Evolutionary conservation across 208 protist species (phyloP).

Genomic region (Leishmania arabica): DNA sequence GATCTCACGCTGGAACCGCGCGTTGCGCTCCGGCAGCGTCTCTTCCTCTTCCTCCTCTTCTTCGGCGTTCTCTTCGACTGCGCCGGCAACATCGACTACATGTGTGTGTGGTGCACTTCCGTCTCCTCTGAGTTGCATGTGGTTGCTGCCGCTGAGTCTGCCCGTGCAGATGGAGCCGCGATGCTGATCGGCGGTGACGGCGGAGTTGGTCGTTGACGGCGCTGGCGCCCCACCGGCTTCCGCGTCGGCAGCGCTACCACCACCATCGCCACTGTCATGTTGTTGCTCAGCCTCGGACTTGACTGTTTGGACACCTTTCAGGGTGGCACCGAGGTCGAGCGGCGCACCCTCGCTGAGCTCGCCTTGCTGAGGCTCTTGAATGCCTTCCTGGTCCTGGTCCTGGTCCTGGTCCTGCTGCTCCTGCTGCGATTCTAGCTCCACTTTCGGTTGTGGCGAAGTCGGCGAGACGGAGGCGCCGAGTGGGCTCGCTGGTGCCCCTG

Average conservation of each 20-base stretch:
- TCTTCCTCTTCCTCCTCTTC: conserved; percentile 45
- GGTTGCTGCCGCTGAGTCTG: conserved; percentile 1
- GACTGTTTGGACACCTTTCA: neutral
- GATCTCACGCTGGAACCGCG: conserved; percentile 63
- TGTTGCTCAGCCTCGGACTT: neutral
- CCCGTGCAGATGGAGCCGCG: neutral
- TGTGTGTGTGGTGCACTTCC: neutral
- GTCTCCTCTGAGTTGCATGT: neutral
- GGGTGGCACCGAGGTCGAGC: neutral
- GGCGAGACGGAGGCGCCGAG: neutral
- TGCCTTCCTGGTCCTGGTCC: neutral
- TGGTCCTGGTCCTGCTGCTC: neutral
- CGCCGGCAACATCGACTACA: neutral
- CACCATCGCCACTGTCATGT: neutral
- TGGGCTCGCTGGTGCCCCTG: neutral
- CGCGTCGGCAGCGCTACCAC: neutral
- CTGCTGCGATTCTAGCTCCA: neutral
- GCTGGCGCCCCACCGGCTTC: neutral
- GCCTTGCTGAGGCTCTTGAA: neutral
- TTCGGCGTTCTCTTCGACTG: neutral
- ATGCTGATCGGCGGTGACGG: neutral
- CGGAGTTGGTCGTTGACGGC: neutral
- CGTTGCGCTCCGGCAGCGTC: conserved; percentile 59
- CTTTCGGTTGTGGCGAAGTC: neutral
- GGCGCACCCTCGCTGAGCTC: neutral